These are phyloP conservation scores for Achlya hypogyna DNA, from an alignment of 352 stramenopile genomes.

Conservation along the genomic window DNA sequence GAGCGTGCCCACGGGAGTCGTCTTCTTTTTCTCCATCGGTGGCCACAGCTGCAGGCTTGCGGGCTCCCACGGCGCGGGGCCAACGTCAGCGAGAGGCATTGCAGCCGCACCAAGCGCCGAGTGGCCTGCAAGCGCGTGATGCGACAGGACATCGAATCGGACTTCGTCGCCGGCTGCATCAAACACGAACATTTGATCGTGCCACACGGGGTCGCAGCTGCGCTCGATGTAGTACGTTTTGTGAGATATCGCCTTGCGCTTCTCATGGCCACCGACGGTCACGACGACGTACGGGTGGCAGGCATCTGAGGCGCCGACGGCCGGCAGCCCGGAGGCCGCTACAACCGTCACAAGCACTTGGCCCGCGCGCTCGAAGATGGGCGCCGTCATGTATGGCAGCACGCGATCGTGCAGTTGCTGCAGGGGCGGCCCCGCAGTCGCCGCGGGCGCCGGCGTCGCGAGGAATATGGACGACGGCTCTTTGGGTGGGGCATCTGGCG, in stretches of 20 bases:
- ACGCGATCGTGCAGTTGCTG: slow-evolving; percentile 2
- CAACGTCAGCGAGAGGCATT: background rate
- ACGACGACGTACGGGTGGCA: slow-evolving; percentile 10
- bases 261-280: background rate
- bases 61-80: background rate
- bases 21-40: background rate
- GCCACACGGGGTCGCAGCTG: slow-evolving; percentile 2
- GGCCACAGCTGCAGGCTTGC: background rate
- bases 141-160: slow-evolving; percentile 13
- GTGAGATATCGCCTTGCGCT: background rate
- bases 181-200: slow-evolving; percentile 16
- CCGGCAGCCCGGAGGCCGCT: background rate
- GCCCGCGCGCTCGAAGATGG: slow-evolving; percentile 1
- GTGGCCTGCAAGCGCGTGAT: background rate
- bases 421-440: background rate
- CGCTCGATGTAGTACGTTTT: slow-evolving; percentile 19
- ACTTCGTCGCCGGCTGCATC: background rate
- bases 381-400: background rate
- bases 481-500: background rate
- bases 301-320: background rate
- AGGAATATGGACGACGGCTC: background rate
- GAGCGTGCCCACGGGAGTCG: background rate
- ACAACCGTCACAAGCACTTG: slow-evolving; percentile 16
- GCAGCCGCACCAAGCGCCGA: background rate
- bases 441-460: background rate